phyloP scores from a whole-genome alignment of 345 rosid species.

The Moringa oleifera region DNA sequence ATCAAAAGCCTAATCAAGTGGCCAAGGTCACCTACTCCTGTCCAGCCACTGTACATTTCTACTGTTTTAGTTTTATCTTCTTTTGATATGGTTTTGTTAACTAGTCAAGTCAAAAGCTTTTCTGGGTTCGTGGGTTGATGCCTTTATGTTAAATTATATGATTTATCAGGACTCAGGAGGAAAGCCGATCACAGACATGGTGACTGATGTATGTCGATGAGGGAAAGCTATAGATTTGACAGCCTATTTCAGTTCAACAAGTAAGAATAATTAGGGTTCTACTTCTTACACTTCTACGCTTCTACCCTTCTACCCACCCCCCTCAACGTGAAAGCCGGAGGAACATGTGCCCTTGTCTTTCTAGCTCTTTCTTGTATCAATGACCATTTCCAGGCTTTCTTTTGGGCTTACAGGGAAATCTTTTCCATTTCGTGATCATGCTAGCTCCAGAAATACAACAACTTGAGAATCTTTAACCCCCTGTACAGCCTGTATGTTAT shows the following conservation, averaged over 20 bases:
- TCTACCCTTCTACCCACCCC: slow-evolving; percentile 41
- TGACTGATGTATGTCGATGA: slow-evolving; percentile 35
- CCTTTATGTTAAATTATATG: not conserved
- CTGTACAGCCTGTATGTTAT: too few species aligned
- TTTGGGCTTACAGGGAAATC: too few species aligned
- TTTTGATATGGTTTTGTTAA: slow-evolving; percentile 36
- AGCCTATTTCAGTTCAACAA: slow-evolving; percentile 22
- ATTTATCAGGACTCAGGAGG: slow-evolving; percentile 1
- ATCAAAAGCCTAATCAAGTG: not conserved
- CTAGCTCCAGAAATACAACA: too few species aligned
- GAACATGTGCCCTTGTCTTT: slow-evolving; percentile 48
- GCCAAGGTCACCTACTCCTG: slow-evolving; percentile 18
- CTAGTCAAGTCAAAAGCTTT: slow-evolving; percentile 27
- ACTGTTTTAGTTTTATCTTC: slow-evolving; percentile 27
- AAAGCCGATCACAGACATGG: slow-evolving; percentile 11
- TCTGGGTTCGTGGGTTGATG: too few species aligned
- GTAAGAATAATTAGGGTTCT: slow-evolving; percentile 39
- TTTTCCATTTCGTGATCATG: too few species aligned
- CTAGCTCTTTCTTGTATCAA: too few species aligned
- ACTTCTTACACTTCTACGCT: too few species aligned
- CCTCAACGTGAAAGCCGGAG: slow-evolving; percentile 46
- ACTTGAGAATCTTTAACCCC: too few species aligned
- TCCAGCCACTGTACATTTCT: slow-evolving; percentile 11
- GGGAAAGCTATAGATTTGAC: slow-evolving; percentile 12
- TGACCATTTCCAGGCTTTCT: too few species aligned